Conservation (phyloP, 345 rosid genomes). For the Moringa oleifera region DNA sequence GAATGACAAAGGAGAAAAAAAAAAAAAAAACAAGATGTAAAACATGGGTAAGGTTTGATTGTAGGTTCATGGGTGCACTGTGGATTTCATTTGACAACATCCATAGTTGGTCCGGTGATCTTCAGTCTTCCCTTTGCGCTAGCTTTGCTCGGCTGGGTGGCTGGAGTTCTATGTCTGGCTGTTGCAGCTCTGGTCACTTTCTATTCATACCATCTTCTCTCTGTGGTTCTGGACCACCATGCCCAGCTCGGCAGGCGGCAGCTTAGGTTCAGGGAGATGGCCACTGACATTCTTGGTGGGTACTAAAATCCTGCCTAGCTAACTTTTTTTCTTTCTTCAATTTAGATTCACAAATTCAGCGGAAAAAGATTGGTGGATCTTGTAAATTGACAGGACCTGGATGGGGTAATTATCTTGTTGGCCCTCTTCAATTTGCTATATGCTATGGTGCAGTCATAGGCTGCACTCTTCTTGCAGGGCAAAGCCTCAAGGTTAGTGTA, state of each 20-base stretch:
- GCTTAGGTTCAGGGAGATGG: constrained; percentile 43
- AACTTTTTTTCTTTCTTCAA: too few species aligned
- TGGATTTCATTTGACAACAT: constrained; percentile 39
- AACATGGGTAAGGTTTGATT: too few species aligned
- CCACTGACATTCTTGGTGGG: constrained; percentile 31
- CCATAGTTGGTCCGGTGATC: constrained; percentile 32
- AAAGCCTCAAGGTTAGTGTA: constrained; percentile 45
- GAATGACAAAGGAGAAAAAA: too few species aligned
- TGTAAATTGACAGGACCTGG: constrained; percentile 34
- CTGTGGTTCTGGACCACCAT: constrained; percentile 34
- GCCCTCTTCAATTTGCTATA: constrained; percentile 45
- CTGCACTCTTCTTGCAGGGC: constrained; percentile 44
- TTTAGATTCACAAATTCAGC: too few species aligned
- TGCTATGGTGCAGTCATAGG: constrained; percentile 51
- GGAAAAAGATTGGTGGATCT: too few species aligned
- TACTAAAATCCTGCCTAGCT: too few species aligned
- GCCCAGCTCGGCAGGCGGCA: constrained; percentile 28
- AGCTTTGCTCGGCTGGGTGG: constrained; percentile 25
- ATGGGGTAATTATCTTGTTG: constrained; percentile 51
- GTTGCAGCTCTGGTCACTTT: constrained; percentile 33
- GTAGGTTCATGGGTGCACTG: constrained; percentile 38
- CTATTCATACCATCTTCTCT: constrained; percentile 32
- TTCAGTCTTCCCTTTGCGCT: constrained; percentile 36
- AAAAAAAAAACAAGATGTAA: too few species aligned
- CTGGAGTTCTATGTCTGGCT: constrained; percentile 19